phyloP scores from a whole-genome alignment of 306 rosid species.

The Mimosa bimucronata region DNA sequence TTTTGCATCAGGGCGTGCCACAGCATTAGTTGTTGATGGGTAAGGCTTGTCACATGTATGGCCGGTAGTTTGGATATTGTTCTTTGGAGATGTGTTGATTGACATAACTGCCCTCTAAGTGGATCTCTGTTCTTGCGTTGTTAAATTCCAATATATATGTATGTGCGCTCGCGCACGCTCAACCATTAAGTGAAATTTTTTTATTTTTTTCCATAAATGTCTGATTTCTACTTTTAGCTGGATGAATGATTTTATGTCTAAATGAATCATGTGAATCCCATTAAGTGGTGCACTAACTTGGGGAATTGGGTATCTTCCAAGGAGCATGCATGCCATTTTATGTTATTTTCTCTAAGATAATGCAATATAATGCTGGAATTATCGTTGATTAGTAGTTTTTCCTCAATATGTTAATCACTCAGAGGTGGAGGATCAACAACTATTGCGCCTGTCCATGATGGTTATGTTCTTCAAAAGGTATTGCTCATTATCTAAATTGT shows the following conservation, averaged over 20 bases:
- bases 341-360: constrained; percentile 15
- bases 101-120: neutral
- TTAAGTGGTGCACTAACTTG: neutral
- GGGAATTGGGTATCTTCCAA: neutral
- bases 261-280: constrained; percentile 17
- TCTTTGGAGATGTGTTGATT: constrained; percentile 2
- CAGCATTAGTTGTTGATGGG: constrained; percentile 95
- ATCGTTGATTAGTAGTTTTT: constrained; percentile 42
- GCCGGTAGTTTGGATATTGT: constrained; percentile 21
- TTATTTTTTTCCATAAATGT: constrained; percentile 6
- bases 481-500: constrained; percentile 30
- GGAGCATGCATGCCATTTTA: neutral
- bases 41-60: constrained; percentile 43
- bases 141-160: neutral
- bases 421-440: constrained; percentile 99
- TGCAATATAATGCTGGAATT: constrained; percentile 8
- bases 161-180: too few relatives aligned
- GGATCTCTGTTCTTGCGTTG: constrained; percentile 9
- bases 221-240: neutral
- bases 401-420: constrained; percentile 29
- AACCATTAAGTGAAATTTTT: neutral
- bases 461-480: constrained; percentile 98
- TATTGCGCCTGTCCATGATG: constrained; percentile 97
- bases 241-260: constrained; percentile 13
- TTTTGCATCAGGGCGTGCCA: constrained; percentile 99